phyloP scores from a whole-genome alignment of 2,329 filamentous ascomycete genomes.

The Botrytis porri region DNA sequence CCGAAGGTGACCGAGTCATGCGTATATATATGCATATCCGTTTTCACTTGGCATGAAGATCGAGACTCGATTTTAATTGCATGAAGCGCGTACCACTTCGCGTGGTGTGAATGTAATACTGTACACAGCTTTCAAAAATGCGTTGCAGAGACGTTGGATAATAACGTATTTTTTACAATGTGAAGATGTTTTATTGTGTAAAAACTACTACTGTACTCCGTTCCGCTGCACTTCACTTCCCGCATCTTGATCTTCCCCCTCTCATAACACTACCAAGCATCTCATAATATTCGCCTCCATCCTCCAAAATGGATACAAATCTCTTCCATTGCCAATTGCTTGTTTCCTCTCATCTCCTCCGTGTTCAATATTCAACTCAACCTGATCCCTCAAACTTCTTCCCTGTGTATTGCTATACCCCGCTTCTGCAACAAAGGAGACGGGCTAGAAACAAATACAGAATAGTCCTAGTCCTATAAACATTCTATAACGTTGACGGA shows the following conservation, averaged over 20 bases:
- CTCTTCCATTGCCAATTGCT: neutral
- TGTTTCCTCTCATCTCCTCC: neutral
- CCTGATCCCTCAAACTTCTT: neutral
- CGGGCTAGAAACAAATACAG: conserved; percentile 8
- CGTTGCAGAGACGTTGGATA: no score
- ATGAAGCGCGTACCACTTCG: neutral
- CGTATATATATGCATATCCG: neutral
- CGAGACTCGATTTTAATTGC: neutral
- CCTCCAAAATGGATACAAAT: neutral
- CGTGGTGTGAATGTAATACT: neutral
- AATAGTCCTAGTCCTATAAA: neutral
- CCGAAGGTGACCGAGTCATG: neutral
- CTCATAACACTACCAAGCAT: neutral
- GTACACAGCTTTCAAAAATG: neutral
- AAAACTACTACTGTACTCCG: neutral
- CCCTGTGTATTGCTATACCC: neutral
- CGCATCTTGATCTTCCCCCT: neutral
- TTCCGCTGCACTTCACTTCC: neutral
- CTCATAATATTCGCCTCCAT: neutral
- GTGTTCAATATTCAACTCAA: neutral
- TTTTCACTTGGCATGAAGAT: conserved; percentile 5
- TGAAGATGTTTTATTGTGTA: neutral
- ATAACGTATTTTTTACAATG: neutral
- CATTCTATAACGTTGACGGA: conserved; percentile 8
- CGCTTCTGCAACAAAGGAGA: neutral